Base-by-base conservation (phyloP, 139 green algal species). In the Auxenochlorella pyrenoidosa region DNA sequence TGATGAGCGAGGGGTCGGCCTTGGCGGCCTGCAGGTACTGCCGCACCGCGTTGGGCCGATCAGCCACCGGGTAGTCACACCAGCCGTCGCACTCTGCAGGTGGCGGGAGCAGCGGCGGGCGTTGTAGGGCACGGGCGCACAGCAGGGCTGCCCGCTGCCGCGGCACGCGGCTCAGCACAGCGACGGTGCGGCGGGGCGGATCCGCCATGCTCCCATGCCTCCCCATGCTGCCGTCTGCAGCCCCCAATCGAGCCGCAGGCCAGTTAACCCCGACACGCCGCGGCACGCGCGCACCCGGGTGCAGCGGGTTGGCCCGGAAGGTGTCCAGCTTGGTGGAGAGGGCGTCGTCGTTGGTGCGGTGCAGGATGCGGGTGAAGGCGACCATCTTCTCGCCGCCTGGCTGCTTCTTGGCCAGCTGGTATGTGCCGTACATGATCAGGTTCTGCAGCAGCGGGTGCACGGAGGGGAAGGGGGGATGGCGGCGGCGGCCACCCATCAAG, bases 1-100 rank as follows among this genome's bases (percentile, higher is more conserved):
- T 83, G 8, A 90, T 88, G 24, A 90, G 32, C 4, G 84, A 78
- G 0, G 91, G 88, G 22, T 96, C 82, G 36, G 86, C 71, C 38
- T 90, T 84, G 0, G 88, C 95, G 1, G 95, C 95, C n/a, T 91
- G 87, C 68, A 97, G 84, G 75, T 91, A 98, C 88, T 97, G 94
- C 79, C 87, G 70, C 26, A 98, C 93, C 1, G 96, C 96, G 68
- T 97, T 94, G 43, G 96, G 94, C 0, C 96, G 89, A 90, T 98
- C 95, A 5, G 94, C 93, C 16, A 97, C 95, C 0, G 96, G 96
- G 88, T 97, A 98, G 60, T 97, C 94, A 75, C 96, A 98, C 95
- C 95, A 97, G 28, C 60, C 83, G 51, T 96, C 93, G 79, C 93
- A 96, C 60, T 76, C 71, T 34, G 83, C 5, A 0, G 32, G 43